These are phyloP conservation scores for Petunia hybrid DNA, from an alignment of 305 asterid genomes.

Conservation along the genomic window DNA sequence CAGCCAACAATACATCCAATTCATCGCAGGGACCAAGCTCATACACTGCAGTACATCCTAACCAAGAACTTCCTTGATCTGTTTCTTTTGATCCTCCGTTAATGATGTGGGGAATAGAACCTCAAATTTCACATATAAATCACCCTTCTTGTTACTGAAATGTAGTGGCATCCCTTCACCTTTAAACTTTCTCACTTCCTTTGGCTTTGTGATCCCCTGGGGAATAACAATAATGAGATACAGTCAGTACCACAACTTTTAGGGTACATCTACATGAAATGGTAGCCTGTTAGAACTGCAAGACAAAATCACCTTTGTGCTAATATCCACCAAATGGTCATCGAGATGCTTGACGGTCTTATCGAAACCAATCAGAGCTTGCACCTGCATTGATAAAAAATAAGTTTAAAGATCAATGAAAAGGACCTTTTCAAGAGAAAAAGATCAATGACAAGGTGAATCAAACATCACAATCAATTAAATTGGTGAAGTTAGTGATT, in stretches of 20 bases:
- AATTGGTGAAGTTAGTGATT: not conserved
- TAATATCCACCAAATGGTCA: constrained; percentile 80
- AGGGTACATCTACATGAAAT: not conserved
- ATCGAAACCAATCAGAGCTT: constrained; percentile 96
- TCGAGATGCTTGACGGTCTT: constrained; percentile 88
- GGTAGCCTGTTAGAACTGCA: not conserved
- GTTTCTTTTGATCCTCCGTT: constrained; percentile 76
- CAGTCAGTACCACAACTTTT: not conserved
- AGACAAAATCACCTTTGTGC: constrained; percentile 62
- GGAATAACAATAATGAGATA: not conserved
- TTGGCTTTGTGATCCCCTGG: constrained; percentile 86
- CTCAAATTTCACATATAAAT: constrained; percentile 78
- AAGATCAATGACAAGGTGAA: not conserved
- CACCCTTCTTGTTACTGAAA: constrained; percentile 87
- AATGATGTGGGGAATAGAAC: constrained; percentile 82
- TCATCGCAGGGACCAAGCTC: not conserved
- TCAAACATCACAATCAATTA: not conserved
- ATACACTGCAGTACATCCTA: constrained; percentile 38
- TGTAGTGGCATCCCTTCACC: constrained; percentile 96
- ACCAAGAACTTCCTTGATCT: constrained; percentile 73
- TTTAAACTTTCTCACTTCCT: constrained; percentile 83
- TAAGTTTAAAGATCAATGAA: not conserved
- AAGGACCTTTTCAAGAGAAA: too few relatives aligned
- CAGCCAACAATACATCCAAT: not conserved
- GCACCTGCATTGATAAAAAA: constrained; percentile 57